Conservation (phyloP, 768 basidiomycete genomes). For the Tylopilus felleus region DNA sequence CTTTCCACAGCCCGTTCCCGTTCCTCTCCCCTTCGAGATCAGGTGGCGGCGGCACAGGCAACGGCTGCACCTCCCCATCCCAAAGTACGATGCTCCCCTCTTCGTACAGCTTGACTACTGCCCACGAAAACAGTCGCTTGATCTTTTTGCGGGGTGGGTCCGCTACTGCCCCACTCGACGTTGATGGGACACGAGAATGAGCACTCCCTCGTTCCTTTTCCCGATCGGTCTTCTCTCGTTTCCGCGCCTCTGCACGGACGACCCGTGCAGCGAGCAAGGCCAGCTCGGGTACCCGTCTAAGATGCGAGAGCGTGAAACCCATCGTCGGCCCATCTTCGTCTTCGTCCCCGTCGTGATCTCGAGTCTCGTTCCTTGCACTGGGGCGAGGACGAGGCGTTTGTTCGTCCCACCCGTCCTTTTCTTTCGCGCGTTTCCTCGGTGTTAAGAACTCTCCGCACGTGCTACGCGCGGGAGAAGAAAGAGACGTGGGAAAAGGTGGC, state of each 20-base stretch:
- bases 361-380: neutral
- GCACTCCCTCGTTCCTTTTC: conserved; percentile 28
- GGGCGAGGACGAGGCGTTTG: conserved; percentile 7
- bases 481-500: neutral
- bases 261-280: conserved; percentile 61
- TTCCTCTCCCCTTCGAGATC: neutral
- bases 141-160: conserved; percentile 42
- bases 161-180: neutral
- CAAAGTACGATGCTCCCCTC: conserved; percentile 76
- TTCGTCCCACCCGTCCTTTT: conserved; percentile 10
- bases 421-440: conserved; percentile 34
- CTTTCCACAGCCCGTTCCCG: conserved; percentile 48
- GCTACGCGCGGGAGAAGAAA: conserved; percentile 1
- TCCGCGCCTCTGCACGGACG: conserved; percentile 56
- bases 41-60: conserved; percentile 20
- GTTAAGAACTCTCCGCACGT: conserved; percentile 7
- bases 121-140: conserved; percentile 67
- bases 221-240: conserved; percentile 48
- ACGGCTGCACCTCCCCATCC: conserved; percentile 55
- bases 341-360: neutral
- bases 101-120: conserved; percentile 57
- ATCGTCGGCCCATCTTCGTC: conserved; percentile 7
- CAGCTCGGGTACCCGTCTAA: conserved; percentile 75
- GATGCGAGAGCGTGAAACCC: conserved; percentile 71
- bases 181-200: neutral